Base-by-base conservation (phyloP, 176 grass and related monocot genomes). In the Paspalum vaginatum region DNA sequence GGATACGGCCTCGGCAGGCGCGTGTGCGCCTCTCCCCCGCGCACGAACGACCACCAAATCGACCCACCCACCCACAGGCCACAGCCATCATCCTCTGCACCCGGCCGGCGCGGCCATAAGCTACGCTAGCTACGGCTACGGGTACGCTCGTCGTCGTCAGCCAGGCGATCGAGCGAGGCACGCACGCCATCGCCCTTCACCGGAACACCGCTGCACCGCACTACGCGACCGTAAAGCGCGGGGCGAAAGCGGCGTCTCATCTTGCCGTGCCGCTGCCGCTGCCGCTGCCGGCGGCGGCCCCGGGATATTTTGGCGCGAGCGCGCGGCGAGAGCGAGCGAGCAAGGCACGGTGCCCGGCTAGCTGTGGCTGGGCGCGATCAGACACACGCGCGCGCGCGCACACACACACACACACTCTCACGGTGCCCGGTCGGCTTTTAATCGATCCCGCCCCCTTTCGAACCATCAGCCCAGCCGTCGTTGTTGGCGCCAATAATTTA, bases 401-500 rank as follows among this genome's bases (percentile, higher is more conserved):
- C n/a, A n/a, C n/a, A n/a, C n/a, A n/a, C n/a, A n/a, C n/a, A n/a
- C n/a, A n/a, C n/a, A n/a, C n/a, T n/a, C n/a, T n/a, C n/a, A n/a
- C 32, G 2, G 32, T 32, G 32, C 32, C 32, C 32, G 32, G 32
- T 32, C 32, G 32, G 32, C 32, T 32, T 32, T 32, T 32, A 32
- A 32, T 32, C 32, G 32, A 32, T 32, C 32, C 32, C 32, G 32
- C 32, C 48, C 57, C 73, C 20, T 38, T 38, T 63, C 2, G 2
- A 22, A 20, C 53, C 4, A 2, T n/a, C 2, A 32, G 53, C 7
- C 17, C 51, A 24, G 58, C 37, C 4, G 79, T 84, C 70, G 24
- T 24, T 70, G 77, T 76, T 85, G 38, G 64, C 25, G 78, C 8
- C 65, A 42, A 20, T 49, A 51, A 62, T 77, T 53, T 54, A 32